phyloP scores from a whole-genome alignment of 345 rosid genomes.

The Eutrema japonicum region DNA sequence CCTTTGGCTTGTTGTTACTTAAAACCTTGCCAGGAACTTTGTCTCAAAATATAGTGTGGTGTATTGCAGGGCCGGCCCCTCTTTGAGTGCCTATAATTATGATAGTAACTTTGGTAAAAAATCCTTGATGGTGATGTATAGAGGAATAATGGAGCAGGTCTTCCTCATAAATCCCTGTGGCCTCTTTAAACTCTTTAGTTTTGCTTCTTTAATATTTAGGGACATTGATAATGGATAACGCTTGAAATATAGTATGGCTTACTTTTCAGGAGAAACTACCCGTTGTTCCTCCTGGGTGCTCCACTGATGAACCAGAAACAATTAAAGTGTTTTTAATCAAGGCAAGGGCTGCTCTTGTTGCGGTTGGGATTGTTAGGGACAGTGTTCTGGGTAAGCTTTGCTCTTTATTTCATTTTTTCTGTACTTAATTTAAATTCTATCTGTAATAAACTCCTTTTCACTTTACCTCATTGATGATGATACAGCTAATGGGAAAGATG shows the following conservation, averaged over 20 bases:
- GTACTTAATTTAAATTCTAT: not conserved
- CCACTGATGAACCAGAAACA: slow-evolving; percentile 80
- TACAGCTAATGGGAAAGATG: slow-evolving; percentile 86
- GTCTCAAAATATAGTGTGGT: slow-evolving; percentile 39
- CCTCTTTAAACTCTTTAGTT: slow-evolving; percentile 6
- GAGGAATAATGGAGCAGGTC: slow-evolving; percentile 98
- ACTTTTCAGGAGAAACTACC: slow-evolving; percentile 82
- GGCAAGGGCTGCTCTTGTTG: slow-evolving; percentile 96
- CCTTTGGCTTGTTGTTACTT: slow-evolving; percentile 17
- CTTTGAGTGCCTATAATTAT: slow-evolving; percentile 96
- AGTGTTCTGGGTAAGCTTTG: slow-evolving; percentile 65
- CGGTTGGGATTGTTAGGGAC: slow-evolving; percentile 99
- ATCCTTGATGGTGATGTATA: slow-evolving; percentile 91
- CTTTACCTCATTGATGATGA: slow-evolving; percentile 29
- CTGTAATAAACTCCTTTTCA: slow-evolving; percentile 18
- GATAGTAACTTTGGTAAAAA: slow-evolving; percentile 92
- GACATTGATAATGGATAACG: slow-evolving; percentile 24
- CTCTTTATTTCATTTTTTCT: slow-evolving; percentile 12
- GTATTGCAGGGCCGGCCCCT: slow-evolving; percentile 83
- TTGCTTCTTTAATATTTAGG: slow-evolving; percentile 21
- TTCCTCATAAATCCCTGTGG: slow-evolving; percentile 21
- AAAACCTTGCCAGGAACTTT: slow-evolving; percentile 11
- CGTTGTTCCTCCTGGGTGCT: slow-evolving; percentile 96
- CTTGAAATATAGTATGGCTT: slow-evolving; percentile 34
- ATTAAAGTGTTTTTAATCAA: slow-evolving; percentile 75